Percentiles rank a stretch among this genome's conserved stretches.
phyloP scores from a whole-genome alignment of 306 rosid genomes.

The Quercus alba region DNA sequence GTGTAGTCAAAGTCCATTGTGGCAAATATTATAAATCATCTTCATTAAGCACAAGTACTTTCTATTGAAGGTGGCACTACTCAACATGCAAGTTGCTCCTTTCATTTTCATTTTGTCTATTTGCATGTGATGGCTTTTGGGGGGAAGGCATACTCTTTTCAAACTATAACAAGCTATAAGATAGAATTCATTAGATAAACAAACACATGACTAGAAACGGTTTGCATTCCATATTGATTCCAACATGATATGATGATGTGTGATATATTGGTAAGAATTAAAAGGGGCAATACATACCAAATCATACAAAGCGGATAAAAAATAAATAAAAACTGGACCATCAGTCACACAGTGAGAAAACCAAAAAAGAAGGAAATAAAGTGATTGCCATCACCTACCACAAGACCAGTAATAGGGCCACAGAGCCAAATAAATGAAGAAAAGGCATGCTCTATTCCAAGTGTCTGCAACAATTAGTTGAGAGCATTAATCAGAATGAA shows the following conservation, averaged over 20 bases:
- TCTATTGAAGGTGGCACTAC: background rate
- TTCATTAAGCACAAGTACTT: background rate
- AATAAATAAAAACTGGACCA: background rate
- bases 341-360: background rate
- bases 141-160: too few relatives aligned
- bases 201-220: background rate
- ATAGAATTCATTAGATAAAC: background rate
- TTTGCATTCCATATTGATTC: background rate
- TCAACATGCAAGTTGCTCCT: background rate
- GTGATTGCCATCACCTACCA: constrained; percentile 54
- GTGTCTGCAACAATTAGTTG: constrained; percentile 67
- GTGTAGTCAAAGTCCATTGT: background rate
- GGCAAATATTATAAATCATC: background rate
- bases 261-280: background rate
- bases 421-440: constrained; percentile 99
- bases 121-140: background rate
- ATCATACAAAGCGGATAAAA: background rate
- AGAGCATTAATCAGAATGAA: constrained; percentile 18
- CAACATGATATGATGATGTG: background rate
- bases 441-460: constrained; percentile 95
- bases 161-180: too few relatives aligned
- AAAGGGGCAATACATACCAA: background rate
- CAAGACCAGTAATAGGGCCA: constrained; percentile 99
- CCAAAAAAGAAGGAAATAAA: constrained; percentile 6
- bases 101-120: background rate